phyloP scores from a whole-genome alignment of 495 filamentous ascomycete species.

The Tuber brumale region DNA sequence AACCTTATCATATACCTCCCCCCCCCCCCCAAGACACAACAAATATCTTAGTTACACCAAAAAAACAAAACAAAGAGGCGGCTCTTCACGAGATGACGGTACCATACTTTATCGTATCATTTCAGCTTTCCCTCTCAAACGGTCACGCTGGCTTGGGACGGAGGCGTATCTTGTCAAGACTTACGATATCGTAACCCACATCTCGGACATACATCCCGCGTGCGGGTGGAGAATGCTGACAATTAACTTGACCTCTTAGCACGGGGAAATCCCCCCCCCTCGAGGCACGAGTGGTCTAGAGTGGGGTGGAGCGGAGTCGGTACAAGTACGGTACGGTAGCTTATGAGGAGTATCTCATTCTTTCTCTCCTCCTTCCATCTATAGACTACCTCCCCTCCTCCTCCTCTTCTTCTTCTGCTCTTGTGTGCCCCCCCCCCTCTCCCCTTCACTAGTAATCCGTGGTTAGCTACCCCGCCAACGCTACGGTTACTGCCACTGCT shows the following conservation, averaged over 20 bases:
- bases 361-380: not conserved
- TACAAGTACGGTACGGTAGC: too few relatives aligned
- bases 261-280: not conserved
- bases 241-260: not conserved
- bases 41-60: not conserved
- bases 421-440: not conserved
- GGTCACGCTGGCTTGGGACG: not conserved
- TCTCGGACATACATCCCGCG: not conserved
- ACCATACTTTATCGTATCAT: not conserved
- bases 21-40: not conserved
- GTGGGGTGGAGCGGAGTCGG: not conserved
- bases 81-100: not conserved
- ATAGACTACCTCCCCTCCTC: not conserved
- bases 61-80: not conserved
- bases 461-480: not conserved
- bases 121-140: not conserved
- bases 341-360: not conserved
- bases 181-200: not conserved
- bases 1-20: not conserved
- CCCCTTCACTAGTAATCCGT: not conserved
- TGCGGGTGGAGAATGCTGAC: not conserved
- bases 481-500: not conserved
- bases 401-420: not conserved
- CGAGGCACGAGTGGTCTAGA: not conserved
- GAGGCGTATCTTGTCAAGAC: not conserved